These are phyloP conservation scores for Phytophthora litchii DNA, from an alignment of 352 stramenopile species.

Conservation along the genomic window DNA sequence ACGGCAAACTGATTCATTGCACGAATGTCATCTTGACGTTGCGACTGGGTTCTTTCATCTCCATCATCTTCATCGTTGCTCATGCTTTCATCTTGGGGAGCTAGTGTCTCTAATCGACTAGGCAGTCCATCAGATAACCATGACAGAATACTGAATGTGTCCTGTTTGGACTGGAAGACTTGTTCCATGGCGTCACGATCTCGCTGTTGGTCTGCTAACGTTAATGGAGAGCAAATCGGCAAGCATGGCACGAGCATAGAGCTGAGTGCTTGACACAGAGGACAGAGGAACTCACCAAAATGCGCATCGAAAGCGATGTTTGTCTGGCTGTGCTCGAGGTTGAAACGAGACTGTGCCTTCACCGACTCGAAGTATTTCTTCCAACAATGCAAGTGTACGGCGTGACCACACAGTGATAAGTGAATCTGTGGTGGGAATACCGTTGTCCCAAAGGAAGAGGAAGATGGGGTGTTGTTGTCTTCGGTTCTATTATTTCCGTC, in stretches of 20 bases:
- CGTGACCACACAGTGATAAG: slow-evolving; percentile 88
- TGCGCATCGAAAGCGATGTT: slow-evolving; percentile 88
- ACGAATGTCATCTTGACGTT: slow-evolving; percentile 51
- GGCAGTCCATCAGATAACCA: slow-evolving; percentile 67
- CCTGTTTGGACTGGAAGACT: slow-evolving; percentile 78
- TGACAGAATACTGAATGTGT: slow-evolving; percentile 63
- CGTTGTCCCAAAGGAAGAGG: slow-evolving; percentile 13
- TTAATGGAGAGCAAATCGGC: slow-evolving; percentile 57
- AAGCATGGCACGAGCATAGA: slow-evolving; percentile 91
- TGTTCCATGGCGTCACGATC: slow-evolving; percentile 71
- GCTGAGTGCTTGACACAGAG: slow-evolving; percentile 90
- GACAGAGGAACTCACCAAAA: slow-evolving; percentile 90
- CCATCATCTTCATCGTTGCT: slow-evolving; percentile 33
- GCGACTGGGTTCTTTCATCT: slow-evolving; percentile 20
- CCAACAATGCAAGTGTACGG: slow-evolving; percentile 90
- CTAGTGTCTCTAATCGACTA: slow-evolving; percentile 44
- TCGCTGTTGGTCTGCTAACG: slow-evolving; percentile 56
- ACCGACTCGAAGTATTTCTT: slow-evolving; percentile 91
- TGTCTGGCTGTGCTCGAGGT: slow-evolving; percentile 73
- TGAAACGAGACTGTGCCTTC: slow-evolving; percentile 67
- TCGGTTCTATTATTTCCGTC: slow-evolving; percentile 19
- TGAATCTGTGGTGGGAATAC: slow-evolving; percentile 71
- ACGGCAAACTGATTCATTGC: slow-evolving; percentile 82
- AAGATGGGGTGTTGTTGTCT: slow-evolving; percentile 11
- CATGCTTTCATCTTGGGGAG: slow-evolving; percentile 42